Base-by-base conservation (phyloP, 768 basidiomycete genomes). In the Imleria badia region DNA sequence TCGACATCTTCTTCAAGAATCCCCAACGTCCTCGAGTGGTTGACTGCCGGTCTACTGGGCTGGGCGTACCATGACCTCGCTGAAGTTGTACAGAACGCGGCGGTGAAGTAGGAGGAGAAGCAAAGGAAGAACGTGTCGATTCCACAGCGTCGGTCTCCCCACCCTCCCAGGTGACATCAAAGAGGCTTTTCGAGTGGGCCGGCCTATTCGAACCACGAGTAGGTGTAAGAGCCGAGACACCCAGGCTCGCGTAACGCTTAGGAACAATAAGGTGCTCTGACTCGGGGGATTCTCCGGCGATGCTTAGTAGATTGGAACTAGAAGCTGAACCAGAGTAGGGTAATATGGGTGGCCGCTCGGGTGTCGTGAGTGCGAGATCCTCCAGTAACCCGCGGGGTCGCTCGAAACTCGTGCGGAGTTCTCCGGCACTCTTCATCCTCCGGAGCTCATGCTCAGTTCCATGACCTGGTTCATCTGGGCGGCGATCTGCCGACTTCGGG, bases 1-100 rank as follows among this genome's bases (percentile, higher is more conserved):
- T 96, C 7, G 94, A 96, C 94, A 98, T 97, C 75, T 98, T 98
- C 76, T 94, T 93, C 55, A 98, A 76, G 75, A 98, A 96, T 5
- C 94, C 94, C 94, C 95, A 96, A 52, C 91, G 86, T 49, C 86
- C 85, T 69, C 72, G 69, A 36, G 67, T 52, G 30, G 50, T 20
- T 22, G 46, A 41, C 49, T 60, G 70, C 2, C 63, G 61, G 22
- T 73, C 72, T 45, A 47, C 38, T 19, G 67, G 67, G 33, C 65
- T 60, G 5, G 63, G 58, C 6, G 51, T 56, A 19, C 23, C 59
- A 48, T 51, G 58, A 17, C 36, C 30, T 33, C 60, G 64, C 39
- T 59, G 62, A 50, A 15, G 38, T 22, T 56, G 58, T 30, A 20
- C 20, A 17, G 20, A 33, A 45, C 63, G 69, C 43, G 69, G 70